These are phyloP conservation scores for Begonia masoniana DNA, from an alignment of 306 rosid genomes.

Conservation along the genomic window DNA sequence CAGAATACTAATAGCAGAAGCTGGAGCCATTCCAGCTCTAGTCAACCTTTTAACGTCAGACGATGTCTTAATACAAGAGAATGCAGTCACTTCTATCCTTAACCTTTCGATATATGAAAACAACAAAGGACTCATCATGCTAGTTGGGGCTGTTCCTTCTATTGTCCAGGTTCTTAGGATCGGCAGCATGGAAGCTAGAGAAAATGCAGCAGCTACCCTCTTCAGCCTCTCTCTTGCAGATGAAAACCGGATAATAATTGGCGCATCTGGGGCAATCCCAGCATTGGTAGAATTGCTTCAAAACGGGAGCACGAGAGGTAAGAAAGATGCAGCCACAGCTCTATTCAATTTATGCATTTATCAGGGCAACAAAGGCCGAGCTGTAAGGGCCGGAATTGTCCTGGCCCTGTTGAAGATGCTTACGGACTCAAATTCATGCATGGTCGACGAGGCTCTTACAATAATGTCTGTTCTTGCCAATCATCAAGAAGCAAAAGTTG, in stretches of 20 bases:
- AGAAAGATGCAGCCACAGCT: conserved; percentile 94
- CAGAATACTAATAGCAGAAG: conserved; percentile 84
- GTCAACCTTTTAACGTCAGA: conserved; percentile 72
- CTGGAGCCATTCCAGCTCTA: conserved; percentile 77
- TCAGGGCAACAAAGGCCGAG: conserved; percentile 93
- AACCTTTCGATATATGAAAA: conserved; percentile 85
- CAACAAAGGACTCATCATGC: conserved; percentile 94
- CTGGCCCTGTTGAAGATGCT: conserved; percentile 73
- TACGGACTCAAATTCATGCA: conserved; percentile 58
- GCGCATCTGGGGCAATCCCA: conserved; percentile 86
- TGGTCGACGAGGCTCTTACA: conserved; percentile 87
- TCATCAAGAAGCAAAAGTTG: conserved; percentile 81
- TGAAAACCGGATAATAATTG: conserved; percentile 88
- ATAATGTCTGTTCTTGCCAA: conserved; percentile 88
- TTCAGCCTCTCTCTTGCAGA: conserved; percentile 92
- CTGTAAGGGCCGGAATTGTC: conserved; percentile 69
- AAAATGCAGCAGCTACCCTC: conserved; percentile 91
- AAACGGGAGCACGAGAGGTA: conserved; percentile 77
- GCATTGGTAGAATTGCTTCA: conserved; percentile 84
- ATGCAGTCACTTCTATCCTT: conserved; percentile 86
- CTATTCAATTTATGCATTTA: conserved; percentile 87
- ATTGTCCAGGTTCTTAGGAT: conserved; percentile 86
- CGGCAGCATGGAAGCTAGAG: conserved; percentile 91
- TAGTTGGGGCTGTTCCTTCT: conserved; percentile 86
- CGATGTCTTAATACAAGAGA: conserved; percentile 68